Base-by-base conservation (phyloP, 2,329 filamentous ascomycete genomes). In the Talaromyces sp. region DNA sequence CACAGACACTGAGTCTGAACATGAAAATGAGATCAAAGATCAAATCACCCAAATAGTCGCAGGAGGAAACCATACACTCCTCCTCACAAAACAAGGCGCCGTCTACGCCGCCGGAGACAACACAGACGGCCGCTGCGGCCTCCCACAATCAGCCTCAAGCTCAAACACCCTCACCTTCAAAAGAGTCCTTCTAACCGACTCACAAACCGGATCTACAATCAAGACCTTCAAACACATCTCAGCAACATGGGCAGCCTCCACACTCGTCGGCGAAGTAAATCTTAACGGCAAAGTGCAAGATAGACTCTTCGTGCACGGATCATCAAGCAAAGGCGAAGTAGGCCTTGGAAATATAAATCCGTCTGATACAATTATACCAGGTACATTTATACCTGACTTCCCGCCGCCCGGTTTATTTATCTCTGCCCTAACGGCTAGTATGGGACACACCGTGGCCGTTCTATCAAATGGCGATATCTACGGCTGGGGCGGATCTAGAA, bases 401-500 rank as follows among this genome's bases (percentile, higher is more conserved):
- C 88, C 88, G 1, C 87, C 87, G 0, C 8, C 60, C 0, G 82
- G 75, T 0, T 80, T 80, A 0, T 72, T 77, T n/a, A 70, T 96
- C 3, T 72, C 83, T 1, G 82, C 87, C 52, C 67, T 97, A 22
- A 78, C 86, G 2, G 88, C 89, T 10, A 85, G 89, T 29, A 88
- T 96, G 78, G 85, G 85, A 19, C 94, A 99, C 67, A 85, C 86
- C 0, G 82, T 95, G 14, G 84, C 78, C 1, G 82, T 97, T 0
- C 73, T 96, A 3, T 82, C 82, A 39, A 87, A 88, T 66, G 93
- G 92, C 0, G 81, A 88, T 14, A 86, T 87, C 1, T 96, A 89
- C 68, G 92, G 91, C 2, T 97, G 93, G 93, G 94, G 94, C 0
- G 90, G 86, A 63, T 87, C 89, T 13, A 83, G 91, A 20, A 94